Base-by-base conservation (phyloP, 768 basidiomycete species). In the Panellus pusillus region DNA sequence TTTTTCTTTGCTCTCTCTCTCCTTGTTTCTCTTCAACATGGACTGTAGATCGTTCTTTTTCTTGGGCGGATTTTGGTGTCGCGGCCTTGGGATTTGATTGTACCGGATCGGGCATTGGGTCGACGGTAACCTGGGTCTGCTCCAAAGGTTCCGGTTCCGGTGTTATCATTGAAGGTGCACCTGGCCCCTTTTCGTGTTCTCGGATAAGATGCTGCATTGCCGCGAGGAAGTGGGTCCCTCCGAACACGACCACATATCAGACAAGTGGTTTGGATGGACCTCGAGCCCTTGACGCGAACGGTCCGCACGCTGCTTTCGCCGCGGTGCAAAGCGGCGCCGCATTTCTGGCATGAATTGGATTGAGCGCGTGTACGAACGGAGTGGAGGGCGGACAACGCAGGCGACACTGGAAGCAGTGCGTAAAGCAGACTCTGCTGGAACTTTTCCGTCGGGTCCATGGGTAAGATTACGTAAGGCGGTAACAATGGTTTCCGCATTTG, bases 361-460 rank as follows among this genome's bases (percentile, higher is more conserved):
- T 72, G 55, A 7, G 63, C 47, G 44, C 66, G 69, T 15, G 69
- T 68, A 43, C 81, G 76, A 13, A 72, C 62, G 0, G 77, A 67
- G 64, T 90, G 87, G 27, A 86, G 71, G 36, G 88, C 86, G 13
- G 89, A 79, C 44, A 91, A 79, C 31, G 73, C 44, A 9, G 84
- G 77, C 2, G 86, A 83, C 35, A 79, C 60, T 4, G 78, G 57
- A 24, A 80, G 72, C 48, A 89, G 68, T 15, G 71, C 64, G 57
- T 69, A 73, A 14, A 86, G 74, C 15, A 88, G 63, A 12, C 75
- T 68, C 37, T 74, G 68, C 55, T 76, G 75, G 58, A 81, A 82
- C 60, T 72, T 76, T 48, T 67, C 47, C 2, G 81, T 77, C 15
- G 55, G 60, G 61, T 46, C 50, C 39, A 57, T 54, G 42, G 20